Evolutionary conservation across 371 early-diverging fungal genomes (phyloP), one percentile per base, ranked within the genome.

Genomic region (Rhizopus arrhizus): DNA sequence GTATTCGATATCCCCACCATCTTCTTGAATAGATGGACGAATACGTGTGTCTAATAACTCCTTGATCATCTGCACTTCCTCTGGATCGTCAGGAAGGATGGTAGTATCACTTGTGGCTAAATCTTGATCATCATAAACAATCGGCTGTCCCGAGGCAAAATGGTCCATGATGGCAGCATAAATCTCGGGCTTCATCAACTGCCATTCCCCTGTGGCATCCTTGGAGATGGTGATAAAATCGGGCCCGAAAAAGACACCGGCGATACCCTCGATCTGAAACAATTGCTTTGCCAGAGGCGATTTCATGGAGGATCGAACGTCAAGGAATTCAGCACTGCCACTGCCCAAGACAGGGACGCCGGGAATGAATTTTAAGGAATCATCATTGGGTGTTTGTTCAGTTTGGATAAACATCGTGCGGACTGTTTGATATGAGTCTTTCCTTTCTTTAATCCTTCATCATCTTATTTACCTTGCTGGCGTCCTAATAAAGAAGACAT

Each of bases 1-100:
- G 70, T 90, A 98, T 69, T 97, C 96, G 61, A 98, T 88, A 83
- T 98, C 99, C 3, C 99, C 99, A 56, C 99, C 99, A 70, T 98
- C 99, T 60, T 97, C 96, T 78, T 93, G 93, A 59, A 98, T 96
- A 3, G 97, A 89, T 8, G 99, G 99, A 13, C 99, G 83, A 56
- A 98, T 94, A 34, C 97, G 83, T 4, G 96, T 93, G 50, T 97
- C 98, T 47, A 98, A 78, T 57, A 98, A 70, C 72, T 97, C 97
- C 73, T 97, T 98, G 66, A 98, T 97, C 95, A 96, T 95, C 50
- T 91, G 90, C 4, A 96, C 96, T 32, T 87, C 87, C 64, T 98
- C 97, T 9, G 90, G 83, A 70, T 95, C 95, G 56, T 89, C 93
- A 43, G 86, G 86, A 32, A 74, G 70, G 49, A 94, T 91, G 52